Conservation (phyloP, 2,329 filamentous ascomycete species). For the Metarhizium album region DNA sequence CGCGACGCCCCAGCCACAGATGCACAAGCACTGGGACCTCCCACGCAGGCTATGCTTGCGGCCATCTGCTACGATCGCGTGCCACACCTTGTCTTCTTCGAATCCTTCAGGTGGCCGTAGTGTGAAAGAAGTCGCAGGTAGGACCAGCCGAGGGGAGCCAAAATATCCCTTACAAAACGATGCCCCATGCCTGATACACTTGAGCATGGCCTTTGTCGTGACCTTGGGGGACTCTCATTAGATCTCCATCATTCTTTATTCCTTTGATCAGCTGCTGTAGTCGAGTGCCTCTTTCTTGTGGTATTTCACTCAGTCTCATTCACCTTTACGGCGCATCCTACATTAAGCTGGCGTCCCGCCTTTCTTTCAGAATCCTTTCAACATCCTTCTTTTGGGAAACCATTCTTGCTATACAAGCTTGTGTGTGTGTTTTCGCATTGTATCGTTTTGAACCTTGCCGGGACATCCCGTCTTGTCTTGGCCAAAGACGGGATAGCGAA, state of each 20-base stretch:
- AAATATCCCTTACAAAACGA: background rate
- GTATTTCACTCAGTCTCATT: background rate
- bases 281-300: conserved; percentile 2
- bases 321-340: background rate
- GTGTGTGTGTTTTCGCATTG: background rate
- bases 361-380: background rate
- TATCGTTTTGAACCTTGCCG: background rate
- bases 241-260: conserved; percentile 1
- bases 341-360: background rate
- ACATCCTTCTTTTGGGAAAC: background rate
- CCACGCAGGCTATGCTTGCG: conserved; percentile 2
- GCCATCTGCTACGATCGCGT: conserved; percentile 8
- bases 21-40: background rate
- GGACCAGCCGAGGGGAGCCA: background rate
- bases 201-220: conserved; percentile 4
- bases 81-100: conserved; percentile 5
- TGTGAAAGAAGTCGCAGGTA: background rate
- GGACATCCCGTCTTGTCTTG: conserved; percentile 3
- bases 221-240: background rate
- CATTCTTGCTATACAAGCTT: background rate
- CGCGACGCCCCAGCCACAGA: conserved; percentile 5
- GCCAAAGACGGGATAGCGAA: conserved; percentile 2
- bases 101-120: conserved; percentile 1
- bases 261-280: conserved; percentile 5
- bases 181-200: conserved; percentile 6